These are phyloP conservation scores for Solanum lignicaule DNA, from an alignment of 257 asterid species.

Conservation along the genomic window DNA sequence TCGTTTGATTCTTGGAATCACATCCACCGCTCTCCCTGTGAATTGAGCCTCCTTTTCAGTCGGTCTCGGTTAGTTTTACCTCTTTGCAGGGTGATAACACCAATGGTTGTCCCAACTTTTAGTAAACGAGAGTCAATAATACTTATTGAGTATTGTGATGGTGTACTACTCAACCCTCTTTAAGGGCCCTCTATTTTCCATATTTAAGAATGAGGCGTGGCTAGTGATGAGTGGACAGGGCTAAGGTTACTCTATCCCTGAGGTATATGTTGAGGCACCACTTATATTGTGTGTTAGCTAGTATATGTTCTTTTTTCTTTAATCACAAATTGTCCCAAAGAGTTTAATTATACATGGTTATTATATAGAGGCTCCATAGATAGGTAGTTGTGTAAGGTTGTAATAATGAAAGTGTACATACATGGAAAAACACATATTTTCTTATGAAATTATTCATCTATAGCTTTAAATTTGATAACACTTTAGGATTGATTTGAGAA, in stretches of 20 bases:
- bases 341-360: background rate
- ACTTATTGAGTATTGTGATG: background rate
- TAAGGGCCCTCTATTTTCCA: background rate
- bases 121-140: background rate
- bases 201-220: background rate
- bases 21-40: background rate
- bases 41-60: background rate
- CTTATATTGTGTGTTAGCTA: background rate
- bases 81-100: background rate
- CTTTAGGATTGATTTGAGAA: no score
- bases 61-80: background rate
- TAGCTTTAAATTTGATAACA: no score
- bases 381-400: background rate
- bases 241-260: background rate
- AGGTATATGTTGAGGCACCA: background rate
- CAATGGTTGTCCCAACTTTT: background rate
- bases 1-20: background rate
- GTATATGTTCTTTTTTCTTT: background rate
- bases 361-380: background rate
- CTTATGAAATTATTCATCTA: no score
- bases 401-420: background rate
- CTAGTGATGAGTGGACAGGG: background rate
- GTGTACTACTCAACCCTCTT: background rate
- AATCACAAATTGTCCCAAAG: background rate
- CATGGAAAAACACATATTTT: no score